phyloP scores from a whole-genome alignment of 2,329 filamentous ascomycete species.

The Cordyceps fumosorosea region DNA sequence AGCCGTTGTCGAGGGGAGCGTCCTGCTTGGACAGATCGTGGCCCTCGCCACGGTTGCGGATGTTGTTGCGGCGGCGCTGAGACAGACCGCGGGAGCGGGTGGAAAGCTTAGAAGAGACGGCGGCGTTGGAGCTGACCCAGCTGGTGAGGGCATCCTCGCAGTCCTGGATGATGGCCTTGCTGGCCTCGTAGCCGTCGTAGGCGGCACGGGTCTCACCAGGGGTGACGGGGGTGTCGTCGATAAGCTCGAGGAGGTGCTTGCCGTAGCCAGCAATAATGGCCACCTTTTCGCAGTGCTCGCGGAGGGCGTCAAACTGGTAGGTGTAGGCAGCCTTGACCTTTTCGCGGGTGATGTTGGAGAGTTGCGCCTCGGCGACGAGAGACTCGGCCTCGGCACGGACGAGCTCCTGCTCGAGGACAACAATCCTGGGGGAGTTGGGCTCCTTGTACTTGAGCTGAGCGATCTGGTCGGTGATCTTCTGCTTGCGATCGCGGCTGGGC shows the following conservation, averaged over 20 bases:
- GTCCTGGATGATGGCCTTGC: constrained; percentile 98
- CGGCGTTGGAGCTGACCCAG: constrained; percentile 88
- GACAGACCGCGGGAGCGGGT: constrained; percentile 82
- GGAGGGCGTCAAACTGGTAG: constrained; percentile 96
- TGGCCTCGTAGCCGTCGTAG: constrained; percentile 96
- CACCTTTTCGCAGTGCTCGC: constrained; percentile 96
- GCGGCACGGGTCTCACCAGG: constrained; percentile 92
- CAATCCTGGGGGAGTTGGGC: constrained; percentile 94
- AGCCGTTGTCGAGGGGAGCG: constrained; percentile 66
- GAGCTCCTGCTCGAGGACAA: constrained; percentile 96
- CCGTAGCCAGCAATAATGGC: constrained; percentile 97
- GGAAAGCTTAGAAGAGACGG: constrained; percentile 80
- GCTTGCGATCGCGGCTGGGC: constrained; percentile 97
- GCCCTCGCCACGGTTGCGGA: constrained; percentile 62
- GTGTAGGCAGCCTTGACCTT: constrained; percentile 98
- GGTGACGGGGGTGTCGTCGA: constrained; percentile 95
- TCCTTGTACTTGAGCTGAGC: constrained; percentile 99
- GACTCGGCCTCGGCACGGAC: constrained; percentile 97
- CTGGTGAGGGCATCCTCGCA: constrained; percentile 96
- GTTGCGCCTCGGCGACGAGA: constrained; percentile 94
- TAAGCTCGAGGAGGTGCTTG: constrained; percentile 94
- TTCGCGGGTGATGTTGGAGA: constrained; percentile 98
- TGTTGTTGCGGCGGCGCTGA: constrained; percentile 71
- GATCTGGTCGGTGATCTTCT: constrained; percentile 98
- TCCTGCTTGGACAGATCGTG: constrained; percentile 82